Base-by-base conservation (phyloP, 2,329 filamentous ascomycete species). In the Colletotrichum lentis region DNA sequence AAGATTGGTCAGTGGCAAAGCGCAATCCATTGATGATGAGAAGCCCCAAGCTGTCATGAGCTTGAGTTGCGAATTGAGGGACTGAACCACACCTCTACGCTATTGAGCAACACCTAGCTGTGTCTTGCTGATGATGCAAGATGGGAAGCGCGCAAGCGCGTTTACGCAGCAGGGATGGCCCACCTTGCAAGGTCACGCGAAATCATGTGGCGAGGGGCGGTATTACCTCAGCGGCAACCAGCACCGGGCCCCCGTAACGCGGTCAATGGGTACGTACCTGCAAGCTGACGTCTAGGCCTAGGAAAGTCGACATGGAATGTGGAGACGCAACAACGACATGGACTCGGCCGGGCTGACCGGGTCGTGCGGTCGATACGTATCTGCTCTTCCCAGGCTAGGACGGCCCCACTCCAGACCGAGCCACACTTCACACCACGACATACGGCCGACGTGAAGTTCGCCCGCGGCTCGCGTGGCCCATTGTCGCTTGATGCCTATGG, bases 261-360 rank as follows among this genome's bases (percentile, higher is more conserved):
- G 18, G 41, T 22, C n/a, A 12, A n/a, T 6, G 39, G 24, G 14
- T 22, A 8, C 35, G 8, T 46, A 57, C 60, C 59, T 67, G 49
- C 47, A 3, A 43, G 14, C 27, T 44, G 18, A 37, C n/a, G n/a
- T 44, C 37, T 31, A 27, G 10, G 27, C 41, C 1, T 53, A 18
- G 22, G 12, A 14, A 31, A 50, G 41, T 53, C 55, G 54, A 52
- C 43, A 59, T 59, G 62, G 58, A 22, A 53, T 54, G 24, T 57
- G 52, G 61, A 57, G 47, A 52, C 24, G 5, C 24, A 58, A 18
- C 53, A 41, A 41, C 66, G n/a, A n/a, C n/a, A n/a, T 55, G 61
- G 55, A 61, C 56, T 69, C 55, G 66, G 66, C 66, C 66, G 66
- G 59, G 62, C 53, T 65, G 62, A 39, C 66, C 62, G 62, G 49